Evolutionary conservation across 208 protist genomes (phyloP).

Genomic region (Wallacemonas sp.): DNA sequence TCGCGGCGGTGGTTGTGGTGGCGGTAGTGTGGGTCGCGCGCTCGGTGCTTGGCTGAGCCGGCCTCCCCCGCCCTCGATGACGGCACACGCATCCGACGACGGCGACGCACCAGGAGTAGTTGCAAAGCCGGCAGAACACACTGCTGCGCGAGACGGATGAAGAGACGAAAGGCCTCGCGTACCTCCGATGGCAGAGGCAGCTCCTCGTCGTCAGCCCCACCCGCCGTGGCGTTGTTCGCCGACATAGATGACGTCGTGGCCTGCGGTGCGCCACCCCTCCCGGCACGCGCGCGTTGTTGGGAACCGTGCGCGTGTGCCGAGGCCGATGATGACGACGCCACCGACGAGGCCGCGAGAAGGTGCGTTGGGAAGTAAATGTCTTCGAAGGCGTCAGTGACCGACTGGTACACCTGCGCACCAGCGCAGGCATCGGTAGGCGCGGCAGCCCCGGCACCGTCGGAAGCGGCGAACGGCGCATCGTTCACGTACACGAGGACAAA

Average conservation of each 20-base stretch:
- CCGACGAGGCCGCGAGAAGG: no score
- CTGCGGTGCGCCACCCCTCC: no score
- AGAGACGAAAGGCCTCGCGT: conserved; percentile 8
- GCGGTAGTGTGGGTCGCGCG: no score
- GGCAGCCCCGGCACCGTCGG: not conserved
- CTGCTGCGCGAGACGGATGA: conserved; percentile 3
- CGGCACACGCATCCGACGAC: not conserved
- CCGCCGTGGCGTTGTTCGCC: not conserved
- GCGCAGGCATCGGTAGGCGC: not conserved
- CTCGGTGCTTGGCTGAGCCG: no score
- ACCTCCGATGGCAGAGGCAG: conserved; percentile 8
- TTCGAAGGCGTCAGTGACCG: conserved; percentile 1
- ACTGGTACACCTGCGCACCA: not conserved
- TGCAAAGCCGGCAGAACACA: conserved; percentile 1
- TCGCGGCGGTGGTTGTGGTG: not conserved
- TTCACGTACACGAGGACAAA: not conserved
- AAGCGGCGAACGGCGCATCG: not conserved
- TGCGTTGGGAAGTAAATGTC: not conserved
- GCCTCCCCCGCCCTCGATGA: no score
- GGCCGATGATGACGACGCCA: no score
- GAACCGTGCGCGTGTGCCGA: not conserved
- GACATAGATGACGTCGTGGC: no score
- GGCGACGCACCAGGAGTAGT: not conserved
- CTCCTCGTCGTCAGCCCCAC: not conserved
- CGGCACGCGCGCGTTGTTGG: not conserved